A percentile compares a stretch with the other conserved stretches of the same genome.
Conservation (phyloP, 2,329 filamentous ascomycete species). For the Emergomyces orientalis region DNA sequence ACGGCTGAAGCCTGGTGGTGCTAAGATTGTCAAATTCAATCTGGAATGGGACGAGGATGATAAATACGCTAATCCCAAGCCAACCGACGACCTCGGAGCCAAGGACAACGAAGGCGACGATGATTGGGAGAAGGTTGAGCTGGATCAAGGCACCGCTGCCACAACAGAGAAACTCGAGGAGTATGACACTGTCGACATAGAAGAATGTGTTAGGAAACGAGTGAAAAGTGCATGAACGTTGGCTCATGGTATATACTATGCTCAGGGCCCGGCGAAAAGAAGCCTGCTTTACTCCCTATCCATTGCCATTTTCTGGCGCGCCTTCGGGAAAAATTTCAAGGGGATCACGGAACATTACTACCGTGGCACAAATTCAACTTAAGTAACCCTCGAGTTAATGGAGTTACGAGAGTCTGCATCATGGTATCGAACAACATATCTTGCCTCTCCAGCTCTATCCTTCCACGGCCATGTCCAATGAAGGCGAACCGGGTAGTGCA, state of each 20-base stretch:
- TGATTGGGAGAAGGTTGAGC: slow-evolving; percentile 37
- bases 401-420: not conserved
- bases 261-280: not conserved
- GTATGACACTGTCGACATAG: slow-evolving; percentile 24
- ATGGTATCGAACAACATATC: not conserved
- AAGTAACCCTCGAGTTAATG: not conserved
- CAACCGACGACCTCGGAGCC: not conserved
- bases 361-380: not conserved
- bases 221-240: slow-evolving; percentile 5
- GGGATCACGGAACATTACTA: not conserved
- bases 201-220: slow-evolving; percentile 24
- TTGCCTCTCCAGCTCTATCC: not conserved
- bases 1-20: slow-evolving; percentile 47
- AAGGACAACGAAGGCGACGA: slow-evolving; percentile 26
- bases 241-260: not conserved
- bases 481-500: not conserved
- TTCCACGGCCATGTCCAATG: not conserved
- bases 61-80: slow-evolving; percentile 6
- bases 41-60: slow-evolving; percentile 25
- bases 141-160: slow-evolving; percentile 26
- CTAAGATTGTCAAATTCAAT: slow-evolving; percentile 37
- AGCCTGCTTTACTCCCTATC: not conserved
- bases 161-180: slow-evolving; percentile 26
- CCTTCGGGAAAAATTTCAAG: not conserved
- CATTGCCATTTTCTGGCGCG: not conserved